phyloP scores from a whole-genome alignment of 345 rosid species.

The Eucalyptus pumila region DNA sequence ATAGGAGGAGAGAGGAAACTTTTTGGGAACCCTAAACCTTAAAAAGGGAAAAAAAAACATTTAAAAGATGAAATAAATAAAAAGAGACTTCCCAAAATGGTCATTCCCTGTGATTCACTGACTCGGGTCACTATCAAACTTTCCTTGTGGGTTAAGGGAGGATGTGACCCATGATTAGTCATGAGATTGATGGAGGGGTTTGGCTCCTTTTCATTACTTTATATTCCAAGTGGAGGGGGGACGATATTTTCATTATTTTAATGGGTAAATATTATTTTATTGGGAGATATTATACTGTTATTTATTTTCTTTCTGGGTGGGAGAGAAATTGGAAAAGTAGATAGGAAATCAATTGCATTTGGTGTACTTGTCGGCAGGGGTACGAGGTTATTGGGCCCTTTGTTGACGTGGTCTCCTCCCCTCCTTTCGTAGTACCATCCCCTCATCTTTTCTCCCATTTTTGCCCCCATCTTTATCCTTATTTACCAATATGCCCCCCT shows the following conservation, averaged over 20 bases:
- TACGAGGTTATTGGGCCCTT: slow-evolving; percentile 21
- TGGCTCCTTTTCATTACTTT: not conserved
- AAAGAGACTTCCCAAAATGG: not conserved
- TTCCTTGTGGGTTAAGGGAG: not conserved
- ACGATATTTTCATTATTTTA: not conserved
- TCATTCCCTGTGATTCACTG: not conserved
- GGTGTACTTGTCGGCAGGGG: slow-evolving; percentile 24
- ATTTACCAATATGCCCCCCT: slow-evolving; percentile 1
- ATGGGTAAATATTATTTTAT: not conserved
- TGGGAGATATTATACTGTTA: not conserved
- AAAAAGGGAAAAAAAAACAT: not conserved
- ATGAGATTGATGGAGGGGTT: not conserved
- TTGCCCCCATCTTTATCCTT: not conserved
- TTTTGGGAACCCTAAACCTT: not conserved
- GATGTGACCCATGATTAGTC: not conserved
- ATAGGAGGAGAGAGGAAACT: not conserved
- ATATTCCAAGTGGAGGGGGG: not conserved
- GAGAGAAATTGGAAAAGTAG: not conserved
- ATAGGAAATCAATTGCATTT: not conserved
- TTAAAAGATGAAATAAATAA: not conserved
- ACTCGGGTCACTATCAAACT: not conserved
- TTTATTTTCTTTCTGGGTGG: not conserved
- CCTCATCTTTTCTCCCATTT: not conserved
- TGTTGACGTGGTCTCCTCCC: slow-evolving; percentile 27
- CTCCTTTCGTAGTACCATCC: slow-evolving; percentile 11